Evolutionary conservation across 2,329 filamentous ascomycete species (phyloP).

Genomic region (Penicillium brasilianum): DNA sequence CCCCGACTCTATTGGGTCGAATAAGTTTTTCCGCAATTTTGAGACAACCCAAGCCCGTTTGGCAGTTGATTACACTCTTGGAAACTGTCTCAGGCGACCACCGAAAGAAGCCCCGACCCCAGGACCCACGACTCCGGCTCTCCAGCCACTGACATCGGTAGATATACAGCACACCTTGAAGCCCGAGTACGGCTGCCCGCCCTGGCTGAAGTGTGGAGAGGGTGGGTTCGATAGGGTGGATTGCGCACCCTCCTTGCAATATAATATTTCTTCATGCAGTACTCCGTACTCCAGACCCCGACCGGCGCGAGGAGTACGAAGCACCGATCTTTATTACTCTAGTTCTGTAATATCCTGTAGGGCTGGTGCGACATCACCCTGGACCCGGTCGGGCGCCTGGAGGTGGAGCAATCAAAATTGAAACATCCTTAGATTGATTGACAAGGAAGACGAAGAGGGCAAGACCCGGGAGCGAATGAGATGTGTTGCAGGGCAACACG

Average conservation of each 20-base stretch:
- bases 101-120: not conserved
- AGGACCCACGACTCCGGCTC: not conserved
- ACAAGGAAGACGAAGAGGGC: not conserved
- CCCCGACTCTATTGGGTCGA: no score
- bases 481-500: not conserved
- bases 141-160: not conserved
- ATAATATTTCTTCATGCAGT: not conserved
- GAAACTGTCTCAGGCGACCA: conserved; percentile 3
- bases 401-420: not conserved
- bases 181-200: no score
- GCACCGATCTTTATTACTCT: no score
- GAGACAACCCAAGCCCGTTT: no score
- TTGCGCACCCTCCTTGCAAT: not conserved
- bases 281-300: not conserved
- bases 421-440: not conserved
- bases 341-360: not conserved
- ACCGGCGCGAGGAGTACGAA: no score
- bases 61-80: no score
- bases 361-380: not conserved
- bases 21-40: no score
- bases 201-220: not conserved
- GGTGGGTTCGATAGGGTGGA: not conserved
- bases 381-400: not conserved
- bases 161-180: no score
- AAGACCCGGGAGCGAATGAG: not conserved